A percentile compares a stretch with the other conserved stretches of the same genome.
These are phyloP conservation scores for Apiospora aurea DNA, from an alignment of 2,329 filamentous ascomycete species.

Conservation along the genomic window DNA sequence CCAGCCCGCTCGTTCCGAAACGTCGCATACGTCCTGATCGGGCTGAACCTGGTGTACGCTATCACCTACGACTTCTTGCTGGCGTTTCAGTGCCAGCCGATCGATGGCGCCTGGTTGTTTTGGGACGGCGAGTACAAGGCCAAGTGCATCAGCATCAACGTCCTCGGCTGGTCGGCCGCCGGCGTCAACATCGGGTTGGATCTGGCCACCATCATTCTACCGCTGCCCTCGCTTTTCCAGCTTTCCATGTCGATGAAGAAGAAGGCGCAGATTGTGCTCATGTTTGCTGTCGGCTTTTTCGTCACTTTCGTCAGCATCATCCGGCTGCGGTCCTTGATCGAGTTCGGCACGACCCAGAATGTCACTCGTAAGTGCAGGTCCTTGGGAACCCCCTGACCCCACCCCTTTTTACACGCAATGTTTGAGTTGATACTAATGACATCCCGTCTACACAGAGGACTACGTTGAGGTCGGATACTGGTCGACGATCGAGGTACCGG, in stretches of 20 bases:
- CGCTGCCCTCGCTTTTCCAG: slow-evolving; percentile 39
- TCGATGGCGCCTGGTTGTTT: slow-evolving; percentile 39
- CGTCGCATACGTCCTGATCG: slow-evolving; percentile 38
- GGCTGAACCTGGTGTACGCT: slow-evolving; percentile 37
- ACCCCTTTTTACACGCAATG: not conserved
- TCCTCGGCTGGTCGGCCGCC: slow-evolving; percentile 42
- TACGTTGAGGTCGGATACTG: slow-evolving; percentile 42
- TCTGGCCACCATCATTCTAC: slow-evolving; percentile 41
- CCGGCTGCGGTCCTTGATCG: slow-evolving; percentile 39
- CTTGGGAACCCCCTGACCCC: not conserved
- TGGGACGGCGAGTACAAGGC: slow-evolving; percentile 44
- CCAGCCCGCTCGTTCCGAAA: slow-evolving; percentile 38
- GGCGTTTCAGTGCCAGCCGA: slow-evolving; percentile 42
- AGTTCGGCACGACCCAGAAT: slow-evolving; percentile 34
- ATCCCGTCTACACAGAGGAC: slow-evolving; percentile 34
- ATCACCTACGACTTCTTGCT: slow-evolving; percentile 38
- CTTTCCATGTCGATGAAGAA: slow-evolving; percentile 41
- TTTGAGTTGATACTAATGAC: not conserved
- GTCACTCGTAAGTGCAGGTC: slow-evolving; percentile 36
- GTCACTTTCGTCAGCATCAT: slow-evolving; percentile 38
- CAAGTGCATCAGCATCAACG: slow-evolving; percentile 42
- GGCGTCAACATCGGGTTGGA: slow-evolving; percentile 43
- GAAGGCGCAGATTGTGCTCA: slow-evolving; percentile 43
- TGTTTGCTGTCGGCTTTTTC: slow-evolving; percentile 45
- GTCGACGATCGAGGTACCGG: slow-evolving; percentile 44